Conservation (phyloP, 345 rosid genomes). For the Pelargonium nanum region DNA sequence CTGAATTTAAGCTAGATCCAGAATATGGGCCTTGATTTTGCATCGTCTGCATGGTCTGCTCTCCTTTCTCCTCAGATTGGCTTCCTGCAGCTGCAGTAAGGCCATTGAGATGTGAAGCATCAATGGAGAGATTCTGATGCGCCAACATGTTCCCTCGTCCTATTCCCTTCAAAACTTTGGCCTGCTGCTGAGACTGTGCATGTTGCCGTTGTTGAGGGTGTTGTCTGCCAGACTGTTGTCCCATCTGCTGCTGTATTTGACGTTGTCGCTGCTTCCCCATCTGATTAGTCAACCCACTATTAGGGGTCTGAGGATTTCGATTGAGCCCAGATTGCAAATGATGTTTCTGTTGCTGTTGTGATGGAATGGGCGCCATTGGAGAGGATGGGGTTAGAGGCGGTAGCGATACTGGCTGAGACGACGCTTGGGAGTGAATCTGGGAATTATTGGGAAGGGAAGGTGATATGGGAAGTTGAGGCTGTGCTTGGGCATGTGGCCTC, state of each 20-base stretch:
- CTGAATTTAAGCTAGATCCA: slow-evolving; percentile 39
- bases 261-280: slow-evolving; percentile 79
- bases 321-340: slow-evolving; percentile 43
- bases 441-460: slow-evolving; percentile 59
- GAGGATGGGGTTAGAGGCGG: slow-evolving; percentile 46
- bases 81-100: slow-evolving; percentile 39
- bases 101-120: slow-evolving; percentile 71
- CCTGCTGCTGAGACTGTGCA: slow-evolving; percentile 53
- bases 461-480: slow-evolving; percentile 59
- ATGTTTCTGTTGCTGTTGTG: slow-evolving; percentile 54
- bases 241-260: slow-evolving; percentile 62
- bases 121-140: slow-evolving; percentile 55
- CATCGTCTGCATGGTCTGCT: slow-evolving; percentile 49
- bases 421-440: slow-evolving; percentile 53
- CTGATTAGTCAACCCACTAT: slow-evolving; percentile 58
- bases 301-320: slow-evolving; percentile 48
- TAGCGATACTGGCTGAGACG: slow-evolving; percentile 43
- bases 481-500: slow-evolving; percentile 56
- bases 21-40: slow-evolving; percentile 59
- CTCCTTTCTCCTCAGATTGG: slow-evolving; percentile 67
- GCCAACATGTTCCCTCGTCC: slow-evolving; percentile 68
- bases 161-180: slow-evolving; percentile 62
- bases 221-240: slow-evolving; percentile 72
- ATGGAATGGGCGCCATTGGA: slow-evolving; percentile 42
- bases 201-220: slow-evolving; percentile 83